These are phyloP conservation scores for Mortierella antarctica DNA, from an alignment of 192 early-diverging fungal species.

Conservation along the genomic window DNA sequence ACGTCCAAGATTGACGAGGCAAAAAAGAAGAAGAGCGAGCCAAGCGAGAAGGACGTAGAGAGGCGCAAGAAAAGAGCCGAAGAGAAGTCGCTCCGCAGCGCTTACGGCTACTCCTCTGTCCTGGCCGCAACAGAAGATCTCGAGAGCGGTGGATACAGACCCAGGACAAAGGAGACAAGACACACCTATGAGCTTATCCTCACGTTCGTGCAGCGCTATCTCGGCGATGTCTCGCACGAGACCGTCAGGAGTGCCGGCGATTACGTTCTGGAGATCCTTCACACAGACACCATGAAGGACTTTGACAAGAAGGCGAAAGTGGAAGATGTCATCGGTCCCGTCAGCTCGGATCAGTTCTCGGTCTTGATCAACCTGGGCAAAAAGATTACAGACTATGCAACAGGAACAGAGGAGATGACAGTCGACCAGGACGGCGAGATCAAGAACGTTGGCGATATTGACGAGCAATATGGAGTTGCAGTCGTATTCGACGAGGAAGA, in stretches of 20 bases:
- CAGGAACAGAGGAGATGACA: conserved; percentile 60
- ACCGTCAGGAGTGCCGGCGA: conserved; percentile 91
- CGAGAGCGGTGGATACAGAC: conserved; percentile 87
- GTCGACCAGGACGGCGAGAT: conserved; percentile 68
- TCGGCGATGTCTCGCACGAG: conserved; percentile 93
- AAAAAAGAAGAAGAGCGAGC: conserved; percentile 71
- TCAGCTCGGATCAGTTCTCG: conserved; percentile 87
- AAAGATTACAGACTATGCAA: conserved; percentile 91
- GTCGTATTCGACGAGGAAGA: conserved; percentile 98
- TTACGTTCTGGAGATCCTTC: conserved; percentile 83
- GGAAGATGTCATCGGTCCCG: conserved; percentile 75
- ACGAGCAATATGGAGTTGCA: conserved; percentile 92
- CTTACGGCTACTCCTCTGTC: conserved; percentile 80
- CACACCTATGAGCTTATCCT: conserved; percentile 91
- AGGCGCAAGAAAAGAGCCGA: conserved; percentile 69
- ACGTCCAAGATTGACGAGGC: conserved; percentile 71
- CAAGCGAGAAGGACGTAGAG: conserved; percentile 59
- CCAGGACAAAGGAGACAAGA: conserved; percentile 90
- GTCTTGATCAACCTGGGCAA: conserved; percentile 92
- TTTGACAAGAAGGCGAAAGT: conserved; percentile 89
- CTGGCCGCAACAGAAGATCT: conserved; percentile 89
- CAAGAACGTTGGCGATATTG: conserved; percentile 67
- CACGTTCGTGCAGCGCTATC: conserved; percentile 79
- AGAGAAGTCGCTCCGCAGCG: conserved; percentile 68
- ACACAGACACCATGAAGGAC: conserved; percentile 87